A percentile compares a stretch with the other conserved stretches of the same genome.
phyloP scores from a whole-genome alignment of 208 protist species.

The Polymyxa betae region DNA sequence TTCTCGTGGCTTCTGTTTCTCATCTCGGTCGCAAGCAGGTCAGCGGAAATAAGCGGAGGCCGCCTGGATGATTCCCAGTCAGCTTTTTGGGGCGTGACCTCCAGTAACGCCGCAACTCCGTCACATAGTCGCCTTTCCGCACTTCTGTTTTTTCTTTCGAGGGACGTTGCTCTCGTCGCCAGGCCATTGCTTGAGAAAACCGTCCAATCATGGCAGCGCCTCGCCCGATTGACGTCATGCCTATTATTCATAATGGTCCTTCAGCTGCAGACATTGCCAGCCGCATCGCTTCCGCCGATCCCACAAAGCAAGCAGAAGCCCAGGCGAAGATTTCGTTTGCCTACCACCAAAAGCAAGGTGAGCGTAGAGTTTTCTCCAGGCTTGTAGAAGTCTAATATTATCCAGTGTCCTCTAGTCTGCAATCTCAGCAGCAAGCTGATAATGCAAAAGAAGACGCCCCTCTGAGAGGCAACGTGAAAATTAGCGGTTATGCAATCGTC shows the following conservation, averaged over 20 bases:
- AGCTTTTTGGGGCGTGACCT: no score
- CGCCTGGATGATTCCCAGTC: no score
- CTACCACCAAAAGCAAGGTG: conserved; percentile 39
- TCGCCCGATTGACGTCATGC: not conserved
- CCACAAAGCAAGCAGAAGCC: not conserved
- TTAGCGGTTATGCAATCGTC: not conserved
- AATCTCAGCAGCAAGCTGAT: not conserved
- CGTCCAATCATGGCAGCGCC: conserved; percentile 35
- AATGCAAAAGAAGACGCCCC: not conserved
- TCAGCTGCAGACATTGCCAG: conserved; percentile 29
- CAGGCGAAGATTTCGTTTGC: conserved; percentile 19
- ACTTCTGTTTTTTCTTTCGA: no score
- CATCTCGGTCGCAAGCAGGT: no score
- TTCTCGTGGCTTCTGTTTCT: no score
- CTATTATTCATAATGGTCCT: not conserved
- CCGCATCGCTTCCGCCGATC: conserved; percentile 1
- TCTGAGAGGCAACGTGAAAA: not conserved
- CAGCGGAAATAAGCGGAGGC: no score
- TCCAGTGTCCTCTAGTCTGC: no score
- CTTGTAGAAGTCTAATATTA: no score
- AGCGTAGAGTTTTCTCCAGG: not conserved
- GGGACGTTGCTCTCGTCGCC: no score
- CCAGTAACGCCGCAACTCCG: no score
- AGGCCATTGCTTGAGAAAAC: not conserved
- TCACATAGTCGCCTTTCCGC: not conserved